Evolutionary conservation across 495 filamentous ascomycete species (phyloP).

Genomic region (Pseudevernia furfuracea): DNA sequence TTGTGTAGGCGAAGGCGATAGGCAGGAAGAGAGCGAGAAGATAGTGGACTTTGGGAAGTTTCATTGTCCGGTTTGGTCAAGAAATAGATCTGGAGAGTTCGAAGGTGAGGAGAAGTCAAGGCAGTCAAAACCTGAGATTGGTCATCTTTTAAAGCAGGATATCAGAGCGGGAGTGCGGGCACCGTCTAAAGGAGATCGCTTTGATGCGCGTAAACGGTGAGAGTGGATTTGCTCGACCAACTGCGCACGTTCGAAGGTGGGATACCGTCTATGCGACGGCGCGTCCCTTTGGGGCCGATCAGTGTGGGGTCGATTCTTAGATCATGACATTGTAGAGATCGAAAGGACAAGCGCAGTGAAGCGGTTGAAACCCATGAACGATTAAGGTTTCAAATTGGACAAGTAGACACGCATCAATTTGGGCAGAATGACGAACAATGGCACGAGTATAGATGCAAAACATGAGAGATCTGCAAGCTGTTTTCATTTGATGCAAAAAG

Average conservation of each 20-base stretch:
- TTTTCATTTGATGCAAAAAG: neutral
- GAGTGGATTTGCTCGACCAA: neutral
- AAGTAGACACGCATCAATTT: neutral
- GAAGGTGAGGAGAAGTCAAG: neutral
- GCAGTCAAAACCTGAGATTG: neutral
- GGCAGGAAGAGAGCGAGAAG: conserved; percentile 3
- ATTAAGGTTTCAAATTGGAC: neutral
- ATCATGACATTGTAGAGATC: neutral
- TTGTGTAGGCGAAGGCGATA: neutral
- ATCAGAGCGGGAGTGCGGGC: neutral
- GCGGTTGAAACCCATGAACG: neutral
- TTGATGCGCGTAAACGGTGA: conserved; percentile 4
- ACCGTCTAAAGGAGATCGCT: neutral
- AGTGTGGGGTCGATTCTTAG: neutral
- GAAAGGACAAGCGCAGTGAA: neutral
- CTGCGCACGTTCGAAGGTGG: conserved; percentile 2
- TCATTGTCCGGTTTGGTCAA: neutral
- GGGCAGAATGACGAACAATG: neutral
- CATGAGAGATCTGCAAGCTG: neutral
- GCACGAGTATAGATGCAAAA: neutral
- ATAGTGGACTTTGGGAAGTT: neutral
- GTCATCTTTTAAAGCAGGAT: neutral
- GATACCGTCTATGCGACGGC: neutral
- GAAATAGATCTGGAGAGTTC: neutral
- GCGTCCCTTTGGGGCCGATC: neutral